Conservation (phyloP, 1,139 yeast species). For the Pichia cactophila region DNA sequence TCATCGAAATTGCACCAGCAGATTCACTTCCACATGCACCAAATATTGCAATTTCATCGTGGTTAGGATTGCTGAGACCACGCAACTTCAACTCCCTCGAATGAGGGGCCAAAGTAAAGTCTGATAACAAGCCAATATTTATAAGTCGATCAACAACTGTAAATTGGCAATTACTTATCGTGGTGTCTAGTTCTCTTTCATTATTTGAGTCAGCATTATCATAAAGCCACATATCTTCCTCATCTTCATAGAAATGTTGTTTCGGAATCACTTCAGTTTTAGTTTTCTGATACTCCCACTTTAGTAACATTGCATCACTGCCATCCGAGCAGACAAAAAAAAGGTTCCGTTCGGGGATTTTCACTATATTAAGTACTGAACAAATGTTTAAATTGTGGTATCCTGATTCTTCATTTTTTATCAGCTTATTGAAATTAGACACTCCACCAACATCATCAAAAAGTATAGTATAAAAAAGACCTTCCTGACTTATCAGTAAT, state of each 20-base stretch:
- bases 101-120: conserved; percentile 58
- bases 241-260: conserved; percentile 26
- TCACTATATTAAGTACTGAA: conserved; percentile 23
- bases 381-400: conserved; percentile 17
- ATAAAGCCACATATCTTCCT: conserved; percentile 31
- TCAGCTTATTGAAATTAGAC: conserved; percentile 20
- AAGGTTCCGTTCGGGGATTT: conserved; percentile 23
- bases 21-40: conserved; percentile 61
- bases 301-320: conserved; percentile 35
- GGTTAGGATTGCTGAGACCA: conserved; percentile 63
- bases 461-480: conserved; percentile 42
- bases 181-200: conserved; percentile 19
- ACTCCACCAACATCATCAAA: conserved; percentile 36
- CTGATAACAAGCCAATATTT: conserved; percentile 71
- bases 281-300: conserved; percentile 26
- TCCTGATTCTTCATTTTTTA: conserved; percentile 12
- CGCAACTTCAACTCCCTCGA: conserved; percentile 49
- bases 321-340: conserved; percentile 38
- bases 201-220: conserved; percentile 17
- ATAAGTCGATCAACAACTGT: conserved; percentile 45
- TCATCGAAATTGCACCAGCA: conserved; percentile 47
- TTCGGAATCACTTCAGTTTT: conserved; percentile 14
- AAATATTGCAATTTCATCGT: conserved; percentile 56
- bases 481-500: conserved; percentile 44
- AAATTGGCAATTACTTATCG: conserved; percentile 29